These are phyloP conservation scores for Calycina herbarum DNA, from an alignment of 2,329 filamentous ascomycete species.

Conservation along the genomic window DNA sequence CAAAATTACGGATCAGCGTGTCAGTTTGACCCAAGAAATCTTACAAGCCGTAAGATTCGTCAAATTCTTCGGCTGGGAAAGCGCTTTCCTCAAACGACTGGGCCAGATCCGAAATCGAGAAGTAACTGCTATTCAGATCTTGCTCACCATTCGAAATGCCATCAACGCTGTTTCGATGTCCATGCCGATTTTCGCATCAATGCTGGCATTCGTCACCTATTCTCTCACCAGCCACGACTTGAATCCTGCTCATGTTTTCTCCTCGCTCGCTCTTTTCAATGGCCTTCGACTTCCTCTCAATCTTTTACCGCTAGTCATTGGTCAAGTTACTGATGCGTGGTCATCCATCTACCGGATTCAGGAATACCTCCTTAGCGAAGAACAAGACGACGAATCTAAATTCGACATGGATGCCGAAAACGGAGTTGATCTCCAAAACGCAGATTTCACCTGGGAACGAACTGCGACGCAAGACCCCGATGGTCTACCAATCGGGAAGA, in stretches of 20 bases:
- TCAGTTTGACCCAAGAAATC: constrained; percentile 90
- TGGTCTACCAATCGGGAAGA: constrained; percentile 55
- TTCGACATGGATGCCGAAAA: constrained; percentile 58
- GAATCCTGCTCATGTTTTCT: constrained; percentile 79
- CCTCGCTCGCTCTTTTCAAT: constrained; percentile 92
- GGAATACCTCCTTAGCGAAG: constrained; percentile 84
- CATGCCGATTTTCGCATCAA: constrained; percentile 83
- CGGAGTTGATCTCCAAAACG: constrained; percentile 70
- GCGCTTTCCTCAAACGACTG: constrained; percentile 76
- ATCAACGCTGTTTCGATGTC: constrained; percentile 65
- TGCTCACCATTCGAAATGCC: constrained; percentile 70
- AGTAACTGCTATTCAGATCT: constrained; percentile 78
- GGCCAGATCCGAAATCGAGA: constrained; percentile 73
- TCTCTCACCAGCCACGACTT: constrained; percentile 66
- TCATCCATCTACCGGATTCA: constrained; percentile 83
- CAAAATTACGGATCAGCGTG: constrained; percentile 89
- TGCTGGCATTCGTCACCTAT: constrained; percentile 89
- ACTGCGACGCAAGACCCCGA: constrained; percentile 56
- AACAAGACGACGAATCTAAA: constrained; percentile 70
- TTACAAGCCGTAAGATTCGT: constrained; percentile 89
- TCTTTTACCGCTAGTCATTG: constrained; percentile 81
- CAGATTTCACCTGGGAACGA: constrained; percentile 86
- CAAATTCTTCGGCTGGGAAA: constrained; percentile 96
- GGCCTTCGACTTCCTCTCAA: constrained; percentile 87
- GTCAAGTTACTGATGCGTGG: constrained; percentile 86